phyloP scores from a whole-genome alignment of 2,329 filamentous ascomycete species.

The Arthroderma sp. region DNA sequence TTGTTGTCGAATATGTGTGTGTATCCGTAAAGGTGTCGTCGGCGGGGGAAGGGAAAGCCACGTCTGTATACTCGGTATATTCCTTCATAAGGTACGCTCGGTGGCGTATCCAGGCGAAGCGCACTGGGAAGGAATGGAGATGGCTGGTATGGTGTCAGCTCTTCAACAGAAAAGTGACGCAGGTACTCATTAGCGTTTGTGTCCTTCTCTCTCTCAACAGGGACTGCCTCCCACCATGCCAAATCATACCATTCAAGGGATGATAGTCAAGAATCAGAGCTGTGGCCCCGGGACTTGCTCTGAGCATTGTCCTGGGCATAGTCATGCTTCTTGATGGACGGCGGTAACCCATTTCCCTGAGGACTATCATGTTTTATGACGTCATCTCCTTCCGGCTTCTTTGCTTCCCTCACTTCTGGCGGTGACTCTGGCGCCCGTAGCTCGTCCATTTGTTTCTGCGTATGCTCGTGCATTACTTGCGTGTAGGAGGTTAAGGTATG shows the following conservation, averaged over 20 bases:
- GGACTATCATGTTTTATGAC: background rate
- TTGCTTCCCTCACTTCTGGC: background rate
- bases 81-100: too few species aligned
- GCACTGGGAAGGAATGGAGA: background rate
- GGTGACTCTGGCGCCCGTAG: background rate
- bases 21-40: too few species aligned
- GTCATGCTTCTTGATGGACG: background rate
- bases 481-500: constrained; percentile 8
- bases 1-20: too few species aligned
- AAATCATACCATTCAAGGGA: background rate
- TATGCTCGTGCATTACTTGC: constrained; percentile 15
- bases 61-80: too few species aligned
- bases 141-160: background rate
- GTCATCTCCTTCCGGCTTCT: background rate
- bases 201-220: background rate
- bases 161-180: background rate
- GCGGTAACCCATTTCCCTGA: background rate
- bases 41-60: too few species aligned
- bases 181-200: background rate
- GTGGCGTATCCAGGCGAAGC: background rate
- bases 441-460: constrained; percentile 12
- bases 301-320: background rate
- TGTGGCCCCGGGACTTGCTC: background rate
- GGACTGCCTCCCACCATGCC: background rate
- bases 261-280: background rate